These are phyloP conservation scores for Samsoniella hepiali DNA, from an alignment of 2,329 filamentous ascomycete species.

Conservation along the genomic window DNA sequence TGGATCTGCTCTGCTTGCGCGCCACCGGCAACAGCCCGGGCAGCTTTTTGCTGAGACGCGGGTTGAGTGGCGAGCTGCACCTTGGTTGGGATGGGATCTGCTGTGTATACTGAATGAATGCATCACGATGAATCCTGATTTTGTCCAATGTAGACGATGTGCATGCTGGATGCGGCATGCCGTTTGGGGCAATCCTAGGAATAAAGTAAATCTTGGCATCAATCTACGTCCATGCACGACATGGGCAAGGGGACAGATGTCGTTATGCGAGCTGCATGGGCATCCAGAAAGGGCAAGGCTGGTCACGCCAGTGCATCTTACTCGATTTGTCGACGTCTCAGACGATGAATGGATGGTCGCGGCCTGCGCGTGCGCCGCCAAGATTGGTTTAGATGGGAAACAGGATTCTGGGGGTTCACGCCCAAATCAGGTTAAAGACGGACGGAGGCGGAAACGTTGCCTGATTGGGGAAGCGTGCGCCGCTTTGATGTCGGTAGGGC, in stretches of 20 bases:
- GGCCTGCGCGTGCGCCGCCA: slow-evolving; percentile 15
- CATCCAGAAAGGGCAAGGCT: slow-evolving; percentile 19
- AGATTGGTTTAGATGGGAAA: slow-evolving; percentile 18
- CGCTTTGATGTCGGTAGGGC: background rate
- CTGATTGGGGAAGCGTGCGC: slow-evolving; percentile 15
- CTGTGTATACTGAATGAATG: slow-evolving; percentile 18
- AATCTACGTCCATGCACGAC: slow-evolving; percentile 2
- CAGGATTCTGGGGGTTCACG: slow-evolving; percentile 6
- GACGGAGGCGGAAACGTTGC: slow-evolving; percentile 12
- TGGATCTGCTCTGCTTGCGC: background rate
- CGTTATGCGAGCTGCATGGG: slow-evolving; percentile 3
- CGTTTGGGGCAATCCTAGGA: background rate
- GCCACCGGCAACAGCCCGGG: background rate
- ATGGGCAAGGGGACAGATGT: background rate
- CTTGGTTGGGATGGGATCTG: background rate
- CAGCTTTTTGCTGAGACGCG: background rate
- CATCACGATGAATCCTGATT: slow-evolving; percentile 5
- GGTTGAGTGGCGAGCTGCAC: background rate
- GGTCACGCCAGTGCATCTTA: slow-evolving; percentile 13
- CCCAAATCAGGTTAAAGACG: slow-evolving; percentile 21
- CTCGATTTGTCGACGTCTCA: slow-evolving; percentile 17
- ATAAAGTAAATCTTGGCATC: slow-evolving; percentile 8
- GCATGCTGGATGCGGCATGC: too few species aligned
- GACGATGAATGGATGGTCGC: slow-evolving; percentile 18
- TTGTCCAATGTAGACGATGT: background rate